Evolutionary conservation across 345 rosid species (phyloP), one percentile per base, ranked within the genome.

Genomic region (Gynandropsis gynandra): DNA sequence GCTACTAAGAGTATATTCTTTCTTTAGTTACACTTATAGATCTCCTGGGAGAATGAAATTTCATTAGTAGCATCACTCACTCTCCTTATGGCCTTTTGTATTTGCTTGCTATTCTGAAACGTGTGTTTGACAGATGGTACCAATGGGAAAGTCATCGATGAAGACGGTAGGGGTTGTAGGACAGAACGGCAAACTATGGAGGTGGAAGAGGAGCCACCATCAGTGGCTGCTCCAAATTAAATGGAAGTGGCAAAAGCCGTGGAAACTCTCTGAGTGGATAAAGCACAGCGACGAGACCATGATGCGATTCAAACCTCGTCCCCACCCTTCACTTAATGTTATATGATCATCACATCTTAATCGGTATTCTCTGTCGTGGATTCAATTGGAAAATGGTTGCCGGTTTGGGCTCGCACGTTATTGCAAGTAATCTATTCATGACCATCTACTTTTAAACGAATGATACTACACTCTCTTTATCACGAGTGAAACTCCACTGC

Each of bases 191-290:
- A 85, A 73, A 70, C 80, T 85, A 10, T 85, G 95, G 95, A 80
- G 85, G 62, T 85, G 89, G 89, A 85, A 85, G 66, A 77, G 95
- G 62, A 82, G 95, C 55, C 95, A 85, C 62, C 87, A 80, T 61
- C 89, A 82, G 62, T 85, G 95, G 95, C 63, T 85, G 63, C 78
- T 85, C 63, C 89, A 85, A 59, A 77, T 85, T 74, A 85, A 78
- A 70, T 85, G 84, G 84, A 85, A 85, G 70, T 85, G 95, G 89
- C 95, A 85, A 66, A 85, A 85, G 64, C 95, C 95, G 38, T 85
- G 95, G 95, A 79, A 74, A 72, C 77, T 85, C 51, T 85, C 95
- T 20, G 95, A 82, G 74, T 74, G 71, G 80, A 78, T 85, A 34
- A 82, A 80, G 66, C 85, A 80, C 66, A 82, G 78, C 58, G 95